Evolutionary conservation across 2,329 filamentous ascomycete genomes (phyloP), one percentile per base, ranked within the genome.

Genomic region (Cladorrhinum sp.): DNA sequence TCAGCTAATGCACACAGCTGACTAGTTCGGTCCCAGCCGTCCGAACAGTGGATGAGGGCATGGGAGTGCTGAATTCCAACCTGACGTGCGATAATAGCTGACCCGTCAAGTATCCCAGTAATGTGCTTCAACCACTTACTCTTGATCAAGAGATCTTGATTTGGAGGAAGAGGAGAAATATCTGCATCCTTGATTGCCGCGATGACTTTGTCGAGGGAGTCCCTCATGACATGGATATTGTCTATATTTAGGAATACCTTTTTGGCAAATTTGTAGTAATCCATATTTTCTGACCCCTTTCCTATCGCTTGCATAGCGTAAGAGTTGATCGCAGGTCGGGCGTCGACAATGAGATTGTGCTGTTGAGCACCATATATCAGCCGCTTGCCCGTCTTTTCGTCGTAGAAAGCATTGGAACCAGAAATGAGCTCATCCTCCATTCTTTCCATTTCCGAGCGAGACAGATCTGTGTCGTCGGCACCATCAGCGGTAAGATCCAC

Each of bases 161-260:
- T 96, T 1, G 93, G 93, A 0, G 91, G 86, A 29, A 97, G 77
- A 1, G 90, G 85, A 0, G 91, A 90, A 25, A 97, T 83, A 73
- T 99, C 95, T 1, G 92, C 91, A 67, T 98, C 93, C 71, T 96
- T 97, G 70, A 99, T 79, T 2, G 92, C 89, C 64, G 96, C 93
- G 57, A 97, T 81, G 20, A 99, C 90, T 67, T 89, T 93, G 67
- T 89, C 88, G 32, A 99, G 80, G 1, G 93, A 98, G 63, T 90
- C 89, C 60, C 95, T 85, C 95, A 99, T 99, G 64, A 97, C 92
- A 71, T 99, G 95, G 62, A 99, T 98, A 72, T 99, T 99, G 73
- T 96, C 93, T 70, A 99, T 99, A 64, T 91, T 95, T 59, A 99
- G 83, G 71, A 96, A 99, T 27, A 89, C 89, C 75, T 97, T 96